Base-by-base conservation (phyloP, 352 stramenopile species). In the Pythium chondricola region DNA sequence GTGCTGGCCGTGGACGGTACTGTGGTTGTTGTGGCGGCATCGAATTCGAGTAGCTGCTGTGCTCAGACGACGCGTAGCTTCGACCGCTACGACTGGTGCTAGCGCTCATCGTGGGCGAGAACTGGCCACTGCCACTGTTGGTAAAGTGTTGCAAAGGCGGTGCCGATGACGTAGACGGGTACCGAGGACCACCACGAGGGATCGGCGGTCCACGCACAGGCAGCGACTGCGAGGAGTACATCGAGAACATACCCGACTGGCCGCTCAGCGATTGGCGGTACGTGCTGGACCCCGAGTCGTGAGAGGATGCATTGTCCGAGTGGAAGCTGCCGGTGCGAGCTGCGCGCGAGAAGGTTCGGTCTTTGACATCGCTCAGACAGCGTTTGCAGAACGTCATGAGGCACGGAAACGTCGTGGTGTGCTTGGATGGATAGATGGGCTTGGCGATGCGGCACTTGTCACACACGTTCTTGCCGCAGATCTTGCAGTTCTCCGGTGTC, bases 381-480 rank as follows among this genome's bases (percentile, higher is more conserved):
- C 53, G 53, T 35, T 61, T 61, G 58, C 74, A 85, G 49, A 85
- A 85, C 24, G 64, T 57, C 49, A 69, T 70, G 18, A 60, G 66
- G 50, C 71, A 85, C 27, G 71, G 71, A 50, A 80, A 83, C 42
- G 66, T 69, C 41, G 59, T 57, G 4, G 68, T 75, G 39, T 68
- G 53, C 49, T 65, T 68, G 6, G 58, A 66, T 29, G 74, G 71
- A 35, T 82, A 85, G 31, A 83, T 70, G 24, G 71, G 52, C 45
- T 83, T 80, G 37, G 58, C 68, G 52, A 82, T 67, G 25, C 71
- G 67, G 45, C 74, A 85, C 17, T 71, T 70, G 27, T 85, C 71
- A 52, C 71, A 85, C 35, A 85, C 70, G 44, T 78, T 82, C 67
- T 83, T 83, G 50, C 74, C 64, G 24, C 74, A 85, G 43, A 73